phyloP scores from a whole-genome alignment of 164 flowering plant species.

The Sextonia rubra region DNA sequence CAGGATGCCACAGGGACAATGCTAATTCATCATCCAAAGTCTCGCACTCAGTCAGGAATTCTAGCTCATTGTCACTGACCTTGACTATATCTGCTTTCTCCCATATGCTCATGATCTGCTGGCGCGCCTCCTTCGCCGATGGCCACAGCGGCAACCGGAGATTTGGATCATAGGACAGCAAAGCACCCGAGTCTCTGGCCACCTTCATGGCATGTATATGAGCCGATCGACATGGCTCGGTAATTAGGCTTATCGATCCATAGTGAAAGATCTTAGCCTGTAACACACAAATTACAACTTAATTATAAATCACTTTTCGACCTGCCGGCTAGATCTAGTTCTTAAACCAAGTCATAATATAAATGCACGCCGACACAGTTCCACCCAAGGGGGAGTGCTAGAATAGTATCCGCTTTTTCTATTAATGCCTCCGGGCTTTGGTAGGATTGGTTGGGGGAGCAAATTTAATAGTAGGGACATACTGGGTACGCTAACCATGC shows the following conservation, averaged over 20 bases:
- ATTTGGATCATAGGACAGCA: constrained; percentile 92
- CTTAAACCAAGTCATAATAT: no score
- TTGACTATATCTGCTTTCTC: constrained; percentile 80
- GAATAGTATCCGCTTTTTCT: no score
- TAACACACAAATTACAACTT: background rate
- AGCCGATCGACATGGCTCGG: constrained; percentile 94
- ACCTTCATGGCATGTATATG: constrained; percentile 81
- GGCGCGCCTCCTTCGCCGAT: constrained; percentile 64
- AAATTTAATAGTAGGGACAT: no score
- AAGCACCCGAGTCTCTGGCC: constrained; percentile 71
- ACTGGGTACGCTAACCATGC: no score
- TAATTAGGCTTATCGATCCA: constrained; percentile 92
- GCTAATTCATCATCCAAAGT: constrained; percentile 62
- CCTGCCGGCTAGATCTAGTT: no score
- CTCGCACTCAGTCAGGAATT: constrained; percentile 61
- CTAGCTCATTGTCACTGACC: constrained; percentile 81
- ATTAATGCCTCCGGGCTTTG: no score
- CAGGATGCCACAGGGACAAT: constrained; percentile 68
- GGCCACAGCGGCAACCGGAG: constrained; percentile 90
- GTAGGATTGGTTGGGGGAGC: no score
- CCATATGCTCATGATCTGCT: constrained; percentile 93
- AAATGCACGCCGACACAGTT: no score
- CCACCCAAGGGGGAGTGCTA: no score
- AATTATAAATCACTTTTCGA: no score
- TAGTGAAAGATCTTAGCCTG: constrained; percentile 90